A percentile compares a stretch with the other conserved stretches of the same genome.
These are phyloP conservation scores for Gossypium rotundifolium DNA, from an alignment of 345 rosid species.

Conservation along the genomic window DNA sequence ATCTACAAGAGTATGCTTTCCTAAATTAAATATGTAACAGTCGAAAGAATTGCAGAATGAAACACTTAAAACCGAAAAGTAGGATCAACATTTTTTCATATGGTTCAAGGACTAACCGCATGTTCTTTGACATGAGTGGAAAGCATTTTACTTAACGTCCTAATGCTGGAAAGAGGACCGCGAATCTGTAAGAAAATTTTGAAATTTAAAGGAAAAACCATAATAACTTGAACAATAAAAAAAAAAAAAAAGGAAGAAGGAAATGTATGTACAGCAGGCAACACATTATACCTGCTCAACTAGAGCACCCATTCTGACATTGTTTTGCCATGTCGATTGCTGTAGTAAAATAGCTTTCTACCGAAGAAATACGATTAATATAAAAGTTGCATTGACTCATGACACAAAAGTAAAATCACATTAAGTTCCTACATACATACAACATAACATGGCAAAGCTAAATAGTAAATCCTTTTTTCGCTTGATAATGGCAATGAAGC, in stretches of 20 bases:
- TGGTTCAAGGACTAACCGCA: conserved; percentile 45
- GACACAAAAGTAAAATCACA: too few relatives aligned
- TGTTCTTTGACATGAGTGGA: conserved; percentile 64
- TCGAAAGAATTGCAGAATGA: not conserved
- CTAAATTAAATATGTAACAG: not conserved
- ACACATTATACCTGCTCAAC: conserved; percentile 67
- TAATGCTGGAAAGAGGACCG: conserved; percentile 75
- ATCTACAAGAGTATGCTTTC: conserved; percentile 36
- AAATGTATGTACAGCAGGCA: not conserved
- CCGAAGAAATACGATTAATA: not conserved
- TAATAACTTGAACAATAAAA: not conserved
- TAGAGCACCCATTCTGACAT: conserved; percentile 75
- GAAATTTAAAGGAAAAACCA: conserved; percentile 5
- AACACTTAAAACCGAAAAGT: not conserved
- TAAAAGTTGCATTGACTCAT: not conserved
- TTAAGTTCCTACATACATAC: not conserved
- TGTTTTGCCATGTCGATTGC: conserved; percentile 91
- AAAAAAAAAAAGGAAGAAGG: conserved; percentile 5
- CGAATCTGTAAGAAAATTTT: conserved; percentile 47
- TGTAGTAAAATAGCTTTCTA: conserved; percentile 80
- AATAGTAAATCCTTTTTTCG: not conserved
- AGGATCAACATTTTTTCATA: not conserved
- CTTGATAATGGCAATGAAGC: not conserved
- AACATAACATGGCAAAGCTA: not conserved
- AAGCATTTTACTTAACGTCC: conserved; percentile 73